Conservation (phyloP, 2,329 filamentous ascomycete species). For the Seiridium cupressi region DNA sequence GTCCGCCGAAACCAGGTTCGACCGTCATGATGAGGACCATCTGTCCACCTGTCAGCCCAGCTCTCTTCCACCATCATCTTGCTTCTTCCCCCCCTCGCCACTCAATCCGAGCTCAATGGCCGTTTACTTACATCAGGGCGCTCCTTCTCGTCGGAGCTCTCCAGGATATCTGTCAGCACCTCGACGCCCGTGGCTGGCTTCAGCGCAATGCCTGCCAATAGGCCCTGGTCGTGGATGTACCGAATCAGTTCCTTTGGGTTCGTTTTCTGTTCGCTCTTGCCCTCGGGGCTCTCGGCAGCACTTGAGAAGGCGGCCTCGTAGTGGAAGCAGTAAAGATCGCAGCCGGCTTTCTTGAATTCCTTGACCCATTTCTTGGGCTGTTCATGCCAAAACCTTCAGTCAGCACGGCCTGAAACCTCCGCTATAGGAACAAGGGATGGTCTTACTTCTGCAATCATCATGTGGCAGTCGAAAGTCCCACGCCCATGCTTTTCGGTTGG, state of each 20-base stretch:
- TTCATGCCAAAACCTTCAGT: no score
- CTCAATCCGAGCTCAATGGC: no score
- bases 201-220: conserved; percentile 91
- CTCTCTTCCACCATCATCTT: no score
- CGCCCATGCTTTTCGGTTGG: conserved; percentile 69
- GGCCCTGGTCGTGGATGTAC: conserved; percentile 84
- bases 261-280: conserved; percentile 67
- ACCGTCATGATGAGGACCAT: conserved; percentile 99
- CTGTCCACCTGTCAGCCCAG: conserved; percentile 40
- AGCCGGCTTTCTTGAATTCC: conserved; percentile 90
- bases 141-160: conserved; percentile 69
- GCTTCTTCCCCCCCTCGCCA: background rate
- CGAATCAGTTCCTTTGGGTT: conserved; percentile 81
- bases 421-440: background rate
- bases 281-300: conserved; percentile 76
- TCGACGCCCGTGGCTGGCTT: conserved; percentile 91
- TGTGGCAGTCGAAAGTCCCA: conserved; percentile 98
- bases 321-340: conserved; percentile 99
- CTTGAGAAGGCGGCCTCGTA: conserved; percentile 94
- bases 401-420: conserved; percentile 30
- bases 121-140: conserved; percentile 73
- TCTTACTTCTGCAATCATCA: conserved; percentile 97
- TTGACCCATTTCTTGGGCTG: conserved; percentile 96
- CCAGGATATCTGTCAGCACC: conserved; percentile 87
- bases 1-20: conserved; percentile 93